Evolutionary conservation across 2,329 filamentous ascomycete species (phyloP).

Genomic region (Hypoxylon sp.): DNA sequence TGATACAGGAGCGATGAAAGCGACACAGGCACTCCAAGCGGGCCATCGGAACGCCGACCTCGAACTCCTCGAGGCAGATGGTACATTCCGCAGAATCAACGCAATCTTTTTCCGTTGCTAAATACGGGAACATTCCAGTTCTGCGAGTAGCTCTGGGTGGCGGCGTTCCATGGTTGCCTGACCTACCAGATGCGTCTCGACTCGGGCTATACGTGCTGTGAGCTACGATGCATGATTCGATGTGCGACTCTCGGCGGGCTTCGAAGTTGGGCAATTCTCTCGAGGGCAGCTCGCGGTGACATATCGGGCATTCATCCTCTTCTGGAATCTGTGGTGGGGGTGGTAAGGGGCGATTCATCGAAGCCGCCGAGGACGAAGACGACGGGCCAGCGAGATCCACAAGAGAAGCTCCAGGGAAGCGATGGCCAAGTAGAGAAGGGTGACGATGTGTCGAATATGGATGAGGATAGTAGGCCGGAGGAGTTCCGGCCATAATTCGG

Average conservation of each 20-base stretch:
- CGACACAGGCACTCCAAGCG: slow-evolving; percentile 76
- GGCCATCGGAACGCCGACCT: slow-evolving; percentile 74
- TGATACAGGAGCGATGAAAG: slow-evolving; percentile 74
- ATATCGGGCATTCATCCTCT: slow-evolving; percentile 85
- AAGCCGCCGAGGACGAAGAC: slow-evolving; percentile 57
- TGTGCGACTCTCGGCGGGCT: slow-evolving; percentile 69
- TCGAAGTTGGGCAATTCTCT: slow-evolving; percentile 68
- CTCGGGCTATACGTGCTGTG: slow-evolving; percentile 66
- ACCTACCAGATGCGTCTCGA: slow-evolving; percentile 48
- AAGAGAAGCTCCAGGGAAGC: slow-evolving; percentile 50
- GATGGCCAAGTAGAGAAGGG: slow-evolving; percentile 25
- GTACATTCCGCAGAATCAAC: slow-evolving; percentile 77
- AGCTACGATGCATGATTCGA: slow-evolving; percentile 69
- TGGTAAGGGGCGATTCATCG: slow-evolving; percentile 54
- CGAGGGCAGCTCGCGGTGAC: slow-evolving; percentile 78
- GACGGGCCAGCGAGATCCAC: slow-evolving; percentile 53
- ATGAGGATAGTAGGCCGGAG: slow-evolving; percentile 55
- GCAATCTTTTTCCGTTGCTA: slow-evolving; percentile 77
- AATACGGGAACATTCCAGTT: slow-evolving; percentile 75
- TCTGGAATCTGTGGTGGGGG: slow-evolving; percentile 71
- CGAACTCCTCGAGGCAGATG: slow-evolving; percentile 77
- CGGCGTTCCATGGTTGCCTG: slow-evolving; percentile 47
- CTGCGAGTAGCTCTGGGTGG: slow-evolving; percentile 59
- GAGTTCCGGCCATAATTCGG: slow-evolving; percentile 60
- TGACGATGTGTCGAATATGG: slow-evolving; percentile 34